These are phyloP conservation scores for Globisporangium paddicum DNA, from an alignment of 352 stramenopile genomes.

Conservation along the genomic window DNA sequence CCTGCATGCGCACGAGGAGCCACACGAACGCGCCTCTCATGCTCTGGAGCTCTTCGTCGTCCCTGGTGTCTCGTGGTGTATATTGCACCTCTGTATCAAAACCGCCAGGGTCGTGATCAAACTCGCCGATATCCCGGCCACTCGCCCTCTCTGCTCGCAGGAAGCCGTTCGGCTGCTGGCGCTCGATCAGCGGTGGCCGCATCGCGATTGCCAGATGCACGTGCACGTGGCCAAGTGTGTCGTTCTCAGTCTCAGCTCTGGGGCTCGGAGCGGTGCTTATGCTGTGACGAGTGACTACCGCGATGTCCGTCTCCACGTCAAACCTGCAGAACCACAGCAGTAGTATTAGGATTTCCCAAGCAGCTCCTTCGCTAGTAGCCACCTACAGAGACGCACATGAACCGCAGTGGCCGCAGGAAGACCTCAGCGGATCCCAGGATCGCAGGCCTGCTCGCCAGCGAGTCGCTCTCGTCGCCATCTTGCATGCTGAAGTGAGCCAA, in stretches of 20 bases:
- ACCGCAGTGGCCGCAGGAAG: constrained; percentile 50
- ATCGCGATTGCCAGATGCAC: constrained; percentile 39
- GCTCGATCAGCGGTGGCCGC: constrained; percentile 26
- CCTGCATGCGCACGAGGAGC: constrained; percentile 36
- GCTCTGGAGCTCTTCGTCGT: constrained; percentile 11
- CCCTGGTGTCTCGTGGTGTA: background rate
- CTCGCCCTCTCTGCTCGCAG: constrained; percentile 23
- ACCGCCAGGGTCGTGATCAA: constrained; percentile 7
- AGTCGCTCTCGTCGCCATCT: constrained; percentile 6
- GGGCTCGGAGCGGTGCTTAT: background rate
- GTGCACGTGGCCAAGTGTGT: constrained; percentile 23
- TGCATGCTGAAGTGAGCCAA: constrained; percentile 4
- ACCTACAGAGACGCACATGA: constrained; percentile 36
- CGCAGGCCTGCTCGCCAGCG: background rate
- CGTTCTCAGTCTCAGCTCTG: background rate
- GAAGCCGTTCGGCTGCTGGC: constrained; percentile 30
- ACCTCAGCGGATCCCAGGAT: constrained; percentile 36
- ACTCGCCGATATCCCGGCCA: background rate
- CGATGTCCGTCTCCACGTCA: constrained; percentile 43
- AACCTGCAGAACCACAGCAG: constrained; percentile 21
- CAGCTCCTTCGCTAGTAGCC: too few species aligned
- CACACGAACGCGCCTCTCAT: constrained; percentile 35
- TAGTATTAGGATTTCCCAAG: too few species aligned
- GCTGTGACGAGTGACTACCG: constrained; percentile 6
- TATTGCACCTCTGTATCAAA: background rate